These are phyloP conservation scores for Coemansia sp. DNA, from an alignment of 192 early-diverging fungal genomes.

Conservation along the genomic window DNA sequence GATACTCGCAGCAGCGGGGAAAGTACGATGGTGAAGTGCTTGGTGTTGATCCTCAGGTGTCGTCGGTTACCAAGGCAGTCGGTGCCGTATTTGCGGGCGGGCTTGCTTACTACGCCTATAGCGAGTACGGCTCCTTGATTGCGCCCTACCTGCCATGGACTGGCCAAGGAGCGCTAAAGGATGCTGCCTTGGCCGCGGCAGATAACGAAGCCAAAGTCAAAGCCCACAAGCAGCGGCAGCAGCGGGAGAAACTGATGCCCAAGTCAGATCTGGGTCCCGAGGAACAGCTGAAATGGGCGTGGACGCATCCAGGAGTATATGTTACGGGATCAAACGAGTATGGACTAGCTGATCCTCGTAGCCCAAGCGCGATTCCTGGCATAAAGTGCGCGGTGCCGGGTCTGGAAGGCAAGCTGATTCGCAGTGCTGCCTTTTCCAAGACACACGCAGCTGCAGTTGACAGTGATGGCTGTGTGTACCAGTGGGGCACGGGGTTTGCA, in stretches of 20 bases:
- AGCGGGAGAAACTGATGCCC: constrained; percentile 20
- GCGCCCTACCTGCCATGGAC: constrained; percentile 23
- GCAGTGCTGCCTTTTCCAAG: constrained; percentile 29
- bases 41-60: constrained; percentile 32
- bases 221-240: constrained; percentile 5
- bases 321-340: constrained; percentile 35
- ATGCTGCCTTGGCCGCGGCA: constrained; percentile 1
- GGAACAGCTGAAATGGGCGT: constrained; percentile 48
- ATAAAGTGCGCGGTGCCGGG: constrained; percentile 29
- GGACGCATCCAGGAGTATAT: constrained; percentile 44
- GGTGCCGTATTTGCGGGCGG: constrained; percentile 27
- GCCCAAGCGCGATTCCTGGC: constrained; percentile 15
- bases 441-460: constrained; percentile 41
- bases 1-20: neutral
- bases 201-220: constrained; percentile 5
- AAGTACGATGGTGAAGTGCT: constrained; percentile 12
- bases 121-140: constrained; percentile 12
- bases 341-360: constrained; percentile 35
- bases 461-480: constrained; percentile 28
- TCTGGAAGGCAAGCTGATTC: constrained; percentile 34
- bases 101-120: constrained; percentile 30
- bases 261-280: constrained; percentile 14
- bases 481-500: constrained; percentile 48
- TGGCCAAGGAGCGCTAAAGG: neutral
- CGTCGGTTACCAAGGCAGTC: constrained; percentile 24